A percentile compares a stretch with the other conserved stretches of the same genome.
Conservation (phyloP, 208 protist species). For the Acanthamoeba royreba region DNA sequence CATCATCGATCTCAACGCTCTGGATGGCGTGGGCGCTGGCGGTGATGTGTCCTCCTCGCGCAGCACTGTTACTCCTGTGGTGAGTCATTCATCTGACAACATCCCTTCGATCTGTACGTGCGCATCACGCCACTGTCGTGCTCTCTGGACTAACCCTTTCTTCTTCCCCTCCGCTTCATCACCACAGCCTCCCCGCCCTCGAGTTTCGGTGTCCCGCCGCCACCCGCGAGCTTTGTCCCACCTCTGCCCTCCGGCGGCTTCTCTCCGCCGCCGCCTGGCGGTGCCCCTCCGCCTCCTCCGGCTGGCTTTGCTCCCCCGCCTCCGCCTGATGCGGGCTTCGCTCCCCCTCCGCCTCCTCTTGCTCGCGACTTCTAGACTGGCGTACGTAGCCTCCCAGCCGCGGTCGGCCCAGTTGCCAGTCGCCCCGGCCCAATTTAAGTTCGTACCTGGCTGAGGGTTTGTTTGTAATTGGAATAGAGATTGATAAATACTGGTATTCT, state of each 20-base stretch:
- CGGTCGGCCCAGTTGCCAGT: too few species aligned
- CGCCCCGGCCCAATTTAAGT: too few species aligned
- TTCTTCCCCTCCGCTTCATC: neutral
- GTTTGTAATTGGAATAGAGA: too few species aligned
- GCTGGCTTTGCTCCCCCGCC: neutral
- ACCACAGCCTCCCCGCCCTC: neutral
- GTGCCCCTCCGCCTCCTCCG: neutral
- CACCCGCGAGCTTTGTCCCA: too few species aligned
- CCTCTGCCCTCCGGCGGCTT: too few species aligned
- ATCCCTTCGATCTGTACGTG: neutral
- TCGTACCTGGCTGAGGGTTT: too few species aligned
- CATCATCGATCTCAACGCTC: slow-evolving; percentile 30
- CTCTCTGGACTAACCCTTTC: too few species aligned
- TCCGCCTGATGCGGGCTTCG: neutral
- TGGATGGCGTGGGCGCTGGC: slow-evolving; percentile 5
- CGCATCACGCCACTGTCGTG: too few species aligned
- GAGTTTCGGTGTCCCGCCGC: neutral
- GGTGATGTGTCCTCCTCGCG: neutral
- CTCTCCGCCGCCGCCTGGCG: too few species aligned
- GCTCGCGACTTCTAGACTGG: neutral
- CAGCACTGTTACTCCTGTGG: neutral
- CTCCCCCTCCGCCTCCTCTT: neutral
- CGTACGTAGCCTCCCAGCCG: too few species aligned
- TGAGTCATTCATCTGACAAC: neutral
- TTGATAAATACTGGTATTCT: too few species aligned